phyloP scores from a whole-genome alignment of 768 basidiomycete genomes.

The Agaricus blazei region DNA sequence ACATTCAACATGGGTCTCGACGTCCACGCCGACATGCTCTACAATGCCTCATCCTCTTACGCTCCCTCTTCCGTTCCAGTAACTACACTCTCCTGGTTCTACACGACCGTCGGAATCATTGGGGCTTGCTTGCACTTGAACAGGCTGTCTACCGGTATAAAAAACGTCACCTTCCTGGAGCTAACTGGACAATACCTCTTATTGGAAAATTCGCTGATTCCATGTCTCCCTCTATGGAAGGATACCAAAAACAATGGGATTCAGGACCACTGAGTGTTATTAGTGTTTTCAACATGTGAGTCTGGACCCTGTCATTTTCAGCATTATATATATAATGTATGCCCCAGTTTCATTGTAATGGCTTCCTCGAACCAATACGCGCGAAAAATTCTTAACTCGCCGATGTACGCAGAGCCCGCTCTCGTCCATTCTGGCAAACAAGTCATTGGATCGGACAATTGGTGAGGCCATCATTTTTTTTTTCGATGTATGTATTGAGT shows the following conservation, averaged over 20 bases:
- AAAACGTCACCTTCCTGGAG: slow-evolving; percentile 85
- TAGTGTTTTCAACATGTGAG: slow-evolving; percentile 97
- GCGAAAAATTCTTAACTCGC: slow-evolving; percentile 95
- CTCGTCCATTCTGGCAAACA: slow-evolving; percentile 89
- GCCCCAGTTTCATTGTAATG: slow-evolving; percentile 92
- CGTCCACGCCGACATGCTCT: slow-evolving; percentile 27
- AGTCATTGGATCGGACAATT: slow-evolving; percentile 81
- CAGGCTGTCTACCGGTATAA: slow-evolving; percentile 86
- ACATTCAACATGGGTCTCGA: slow-evolving; percentile 28
- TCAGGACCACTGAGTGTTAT: slow-evolving; percentile 83
- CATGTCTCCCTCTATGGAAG: slow-evolving; percentile 84
- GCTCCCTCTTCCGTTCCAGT: slow-evolving; percentile 32
- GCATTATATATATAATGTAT: background rate
- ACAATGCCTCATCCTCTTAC: slow-evolving; percentile 43
- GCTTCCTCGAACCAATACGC: slow-evolving; percentile 90
- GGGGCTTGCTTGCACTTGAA: slow-evolving; percentile 78
- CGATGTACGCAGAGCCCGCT: slow-evolving; percentile 88
- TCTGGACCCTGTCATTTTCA: slow-evolving; percentile 5
- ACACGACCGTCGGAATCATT: slow-evolving; percentile 65
- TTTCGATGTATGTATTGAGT: background rate
- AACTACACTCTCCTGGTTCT: slow-evolving; percentile 48
- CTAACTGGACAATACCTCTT: slow-evolving; percentile 91
- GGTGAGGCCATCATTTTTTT: slow-evolving; percentile 36
- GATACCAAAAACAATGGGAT: slow-evolving; percentile 90
- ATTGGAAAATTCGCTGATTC: slow-evolving; percentile 97